Evolutionary conservation across 179 eudicot species (phyloP).

Genomic region (Nepenthes alata): DNA sequence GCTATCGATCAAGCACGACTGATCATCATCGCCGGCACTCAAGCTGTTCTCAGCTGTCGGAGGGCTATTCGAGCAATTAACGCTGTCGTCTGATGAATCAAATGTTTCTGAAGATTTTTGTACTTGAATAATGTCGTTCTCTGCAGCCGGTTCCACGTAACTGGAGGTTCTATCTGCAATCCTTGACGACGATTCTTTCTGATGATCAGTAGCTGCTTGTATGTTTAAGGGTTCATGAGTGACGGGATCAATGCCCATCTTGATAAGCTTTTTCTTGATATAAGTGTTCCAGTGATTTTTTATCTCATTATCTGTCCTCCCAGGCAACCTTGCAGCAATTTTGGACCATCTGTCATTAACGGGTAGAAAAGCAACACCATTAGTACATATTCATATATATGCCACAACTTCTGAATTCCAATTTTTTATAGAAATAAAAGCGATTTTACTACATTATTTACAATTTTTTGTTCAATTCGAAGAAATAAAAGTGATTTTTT

Average conservation of each 20-base stretch:
- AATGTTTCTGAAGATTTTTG: conserved; percentile 10
- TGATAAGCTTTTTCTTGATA: conserved; percentile 77
- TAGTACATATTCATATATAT: not conserved
- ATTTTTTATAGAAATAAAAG: not conserved
- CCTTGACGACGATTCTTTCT: conserved; percentile 12
- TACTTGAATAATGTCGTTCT: conserved; percentile 2
- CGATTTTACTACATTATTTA: too few species aligned
- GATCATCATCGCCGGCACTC: conserved; percentile 12
- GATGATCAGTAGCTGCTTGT: not conserved
- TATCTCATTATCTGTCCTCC: conserved; percentile 85
- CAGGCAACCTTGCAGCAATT: conserved; percentile 76
- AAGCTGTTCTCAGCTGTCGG: conserved; percentile 28
- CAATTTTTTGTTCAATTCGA: too few species aligned
- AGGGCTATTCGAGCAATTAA: conserved; percentile 15
- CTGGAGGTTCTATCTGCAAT: conserved; percentile 10
- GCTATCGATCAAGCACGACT: conserved; percentile 15
- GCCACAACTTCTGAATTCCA: not conserved
- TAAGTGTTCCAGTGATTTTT: conserved; percentile 94
- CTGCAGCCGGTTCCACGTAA: conserved; percentile 3
- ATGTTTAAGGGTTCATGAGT: conserved; percentile 63
- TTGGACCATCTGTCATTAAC: conserved; percentile 65
- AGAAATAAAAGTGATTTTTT: too few species aligned
- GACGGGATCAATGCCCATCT: conserved; percentile 79
- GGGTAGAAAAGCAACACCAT: not conserved
- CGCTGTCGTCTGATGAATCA: not conserved